These are phyloP conservation scores for Ophidiomyces ophidiicola DNA, from an alignment of 2,329 filamentous ascomycete genomes.

Conservation along the genomic window DNA sequence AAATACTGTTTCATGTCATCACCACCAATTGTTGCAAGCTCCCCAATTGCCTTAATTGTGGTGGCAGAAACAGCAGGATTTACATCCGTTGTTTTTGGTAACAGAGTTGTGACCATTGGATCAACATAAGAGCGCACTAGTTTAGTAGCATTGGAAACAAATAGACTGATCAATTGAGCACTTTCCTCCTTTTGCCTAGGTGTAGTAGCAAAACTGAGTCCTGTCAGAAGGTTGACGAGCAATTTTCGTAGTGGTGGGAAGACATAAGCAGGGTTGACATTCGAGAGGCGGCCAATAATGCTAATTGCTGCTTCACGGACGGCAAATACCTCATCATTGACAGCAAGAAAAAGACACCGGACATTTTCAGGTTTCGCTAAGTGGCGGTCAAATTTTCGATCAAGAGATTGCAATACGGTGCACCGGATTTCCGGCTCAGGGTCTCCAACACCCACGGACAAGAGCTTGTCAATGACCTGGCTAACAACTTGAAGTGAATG, in stretches of 20 bases:
- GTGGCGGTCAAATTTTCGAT: conserved; percentile 88
- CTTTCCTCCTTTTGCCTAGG: conserved; percentile 93
- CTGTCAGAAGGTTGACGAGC: conserved; percentile 87
- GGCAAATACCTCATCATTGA: conserved; percentile 87
- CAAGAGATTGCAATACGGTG: conserved; percentile 78
- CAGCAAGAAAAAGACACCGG: conserved; percentile 80
- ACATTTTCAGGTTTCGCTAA: conserved; percentile 97
- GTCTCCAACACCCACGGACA: conserved; percentile 91
- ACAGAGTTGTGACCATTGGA: conserved; percentile 85
- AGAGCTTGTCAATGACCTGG: conserved; percentile 91
- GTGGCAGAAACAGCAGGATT: conserved; percentile 85
- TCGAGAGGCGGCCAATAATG: conserved; percentile 86
- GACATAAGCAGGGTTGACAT: conserved; percentile 90
- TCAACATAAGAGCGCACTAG: conserved; percentile 95
- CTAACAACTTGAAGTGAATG: conserved; percentile 95
- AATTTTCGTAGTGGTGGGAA: conserved; percentile 92
- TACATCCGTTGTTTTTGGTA: conserved; percentile 72
- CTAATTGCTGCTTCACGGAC: conserved; percentile 91
- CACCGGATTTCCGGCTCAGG: conserved; percentile 76
- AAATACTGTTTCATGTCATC: conserved; percentile 91
- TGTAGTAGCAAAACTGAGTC: conserved; percentile 91
- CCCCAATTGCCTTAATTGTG: conserved; percentile 87
- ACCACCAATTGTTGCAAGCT: conserved; percentile 84
- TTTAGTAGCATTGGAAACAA: conserved; percentile 84
- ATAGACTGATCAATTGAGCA: conserved; percentile 77